These are phyloP conservation scores for Lippia alba DNA, from an alignment of 305 asterid genomes.

Conservation along the genomic window DNA sequence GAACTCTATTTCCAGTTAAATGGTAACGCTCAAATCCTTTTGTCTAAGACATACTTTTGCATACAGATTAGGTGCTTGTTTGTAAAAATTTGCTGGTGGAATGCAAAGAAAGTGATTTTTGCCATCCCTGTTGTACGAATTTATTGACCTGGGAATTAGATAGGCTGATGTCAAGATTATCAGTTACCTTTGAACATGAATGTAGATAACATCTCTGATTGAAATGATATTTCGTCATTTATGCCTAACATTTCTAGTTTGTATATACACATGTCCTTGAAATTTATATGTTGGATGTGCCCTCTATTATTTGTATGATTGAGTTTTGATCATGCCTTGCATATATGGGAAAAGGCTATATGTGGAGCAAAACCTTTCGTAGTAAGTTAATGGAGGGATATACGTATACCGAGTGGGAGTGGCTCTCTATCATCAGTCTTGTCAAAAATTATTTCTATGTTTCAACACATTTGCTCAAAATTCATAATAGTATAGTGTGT, in stretches of 20 bases:
- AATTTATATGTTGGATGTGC: too few species aligned
- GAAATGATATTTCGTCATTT: too few species aligned
- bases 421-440: not conserved
- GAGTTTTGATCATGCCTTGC: too few species aligned
- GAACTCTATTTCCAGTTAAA: conserved; percentile 14
- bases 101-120: too few species aligned
- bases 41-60: not conserved
- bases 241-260: too few species aligned
- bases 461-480: not conserved
- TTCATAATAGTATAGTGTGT: not conserved
- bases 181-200: conserved; percentile 5
- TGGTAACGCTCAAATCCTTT: conserved; percentile 18
- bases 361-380: too few species aligned
- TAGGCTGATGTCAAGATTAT: conserved; percentile 13
- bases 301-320: too few species aligned
- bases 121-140: not conserved
- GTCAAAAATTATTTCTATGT: not conserved
- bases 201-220: conserved; percentile 3
- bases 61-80: conserved; percentile 1
- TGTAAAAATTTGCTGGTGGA: conserved; percentile 8
- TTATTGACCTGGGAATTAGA: not conserved
- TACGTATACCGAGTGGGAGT: too few species aligned
- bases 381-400: too few species aligned
- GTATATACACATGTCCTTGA: too few species aligned
- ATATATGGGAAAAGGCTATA: too few species aligned